These are phyloP conservation scores for Trichoderma sp. DNA, from an alignment of 2,329 filamentous ascomycete species.

Conservation along the genomic window DNA sequence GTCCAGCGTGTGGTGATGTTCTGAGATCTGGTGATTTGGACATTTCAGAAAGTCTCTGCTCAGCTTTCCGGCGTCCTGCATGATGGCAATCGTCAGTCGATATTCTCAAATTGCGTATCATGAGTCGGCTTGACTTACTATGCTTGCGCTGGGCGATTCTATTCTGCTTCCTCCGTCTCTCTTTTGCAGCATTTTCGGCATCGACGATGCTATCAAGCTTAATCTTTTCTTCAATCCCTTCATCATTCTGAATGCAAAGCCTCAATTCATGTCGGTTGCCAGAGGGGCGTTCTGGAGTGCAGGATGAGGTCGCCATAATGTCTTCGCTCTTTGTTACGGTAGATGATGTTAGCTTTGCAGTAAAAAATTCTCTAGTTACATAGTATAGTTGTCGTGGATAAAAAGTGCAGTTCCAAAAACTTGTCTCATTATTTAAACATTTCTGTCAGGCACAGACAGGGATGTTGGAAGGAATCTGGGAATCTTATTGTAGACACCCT, in stretches of 20 bases:
- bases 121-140: not conserved
- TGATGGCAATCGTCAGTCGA: not conserved
- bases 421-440: constrained; percentile 1
- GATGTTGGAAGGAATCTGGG: constrained; percentile 13
- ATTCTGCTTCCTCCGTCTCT: constrained; percentile 11
- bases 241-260: not conserved
- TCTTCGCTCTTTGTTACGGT: not conserved
- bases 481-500: constrained; percentile 11
- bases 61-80: constrained; percentile 14
- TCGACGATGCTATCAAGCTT: not conserved
- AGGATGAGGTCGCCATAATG: not conserved
- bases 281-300: not conserved
- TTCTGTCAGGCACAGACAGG: not conserved
- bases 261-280: not conserved
- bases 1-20: not conserved
- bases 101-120: not conserved
- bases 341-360: not conserved
- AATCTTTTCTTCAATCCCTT: not conserved
- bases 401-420: not conserved
- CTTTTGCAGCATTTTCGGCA: constrained; percentile 5
- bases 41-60: constrained; percentile 11
- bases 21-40: not conserved
- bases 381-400: not conserved
- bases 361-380: not conserved
- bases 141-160: constrained; percentile 18